Conservation (phyloP, 345 rosid genomes). For the Atalantia buxifolia region DNA sequence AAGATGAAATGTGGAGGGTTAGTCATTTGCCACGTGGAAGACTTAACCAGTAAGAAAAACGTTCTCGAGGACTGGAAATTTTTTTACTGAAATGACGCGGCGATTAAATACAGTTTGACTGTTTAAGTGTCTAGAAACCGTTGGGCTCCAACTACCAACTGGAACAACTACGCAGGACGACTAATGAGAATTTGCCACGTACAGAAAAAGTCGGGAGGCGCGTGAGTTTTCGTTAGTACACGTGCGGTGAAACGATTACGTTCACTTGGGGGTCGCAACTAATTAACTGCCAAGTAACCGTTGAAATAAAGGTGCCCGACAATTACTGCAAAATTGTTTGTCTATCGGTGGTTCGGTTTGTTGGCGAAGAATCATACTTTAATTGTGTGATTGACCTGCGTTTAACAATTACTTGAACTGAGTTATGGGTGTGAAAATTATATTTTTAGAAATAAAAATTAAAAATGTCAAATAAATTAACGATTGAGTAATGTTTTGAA, state of each 20-base stretch:
- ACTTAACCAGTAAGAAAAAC: constrained; percentile 1
- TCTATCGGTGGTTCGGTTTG: background rate
- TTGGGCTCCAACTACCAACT: background rate
- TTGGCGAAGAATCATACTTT: no score
- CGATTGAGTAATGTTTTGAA: no score
- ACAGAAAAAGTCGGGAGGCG: background rate
- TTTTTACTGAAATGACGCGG: no score
- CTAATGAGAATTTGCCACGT: background rate
- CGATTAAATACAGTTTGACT: no score
- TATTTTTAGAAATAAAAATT: no score
- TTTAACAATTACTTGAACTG: no score
- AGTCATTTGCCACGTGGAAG: background rate
- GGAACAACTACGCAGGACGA: background rate
- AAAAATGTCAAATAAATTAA: no score
- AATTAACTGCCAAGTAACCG: background rate
- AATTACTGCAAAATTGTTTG: background rate
- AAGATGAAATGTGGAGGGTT: background rate
- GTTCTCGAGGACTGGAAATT: background rate
- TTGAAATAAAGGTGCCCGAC: background rate
- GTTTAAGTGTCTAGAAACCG: background rate
- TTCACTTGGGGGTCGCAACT: background rate
- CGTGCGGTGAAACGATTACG: background rate
- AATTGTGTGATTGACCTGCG: background rate
- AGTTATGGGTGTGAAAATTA: background rate
- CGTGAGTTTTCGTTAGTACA: background rate